phyloP scores from a whole-genome alignment of 78 protist genomes.

The Isochrysis galbana region DNA sequence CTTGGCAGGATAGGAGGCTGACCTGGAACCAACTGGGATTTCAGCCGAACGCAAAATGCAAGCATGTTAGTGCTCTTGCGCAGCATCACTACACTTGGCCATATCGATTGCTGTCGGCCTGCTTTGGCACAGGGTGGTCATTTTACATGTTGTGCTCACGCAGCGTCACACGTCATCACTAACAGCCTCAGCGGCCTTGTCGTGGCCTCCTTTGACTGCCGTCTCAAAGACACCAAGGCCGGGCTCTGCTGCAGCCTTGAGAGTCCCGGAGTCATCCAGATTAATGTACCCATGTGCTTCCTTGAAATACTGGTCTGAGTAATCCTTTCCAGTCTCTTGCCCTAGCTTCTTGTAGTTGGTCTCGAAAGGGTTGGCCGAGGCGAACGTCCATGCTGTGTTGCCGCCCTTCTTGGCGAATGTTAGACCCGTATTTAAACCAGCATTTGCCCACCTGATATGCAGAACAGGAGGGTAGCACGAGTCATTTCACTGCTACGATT shows the following conservation, averaged over 20 bases:
- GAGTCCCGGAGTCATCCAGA: background rate
- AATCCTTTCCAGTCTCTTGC: background rate
- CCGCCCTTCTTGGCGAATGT: background rate
- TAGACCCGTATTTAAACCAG: background rate
- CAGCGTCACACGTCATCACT: no score
- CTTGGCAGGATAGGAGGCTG: no score
- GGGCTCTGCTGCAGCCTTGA: background rate
- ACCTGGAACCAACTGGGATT: no score
- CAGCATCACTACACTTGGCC: no score
- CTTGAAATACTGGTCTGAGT: background rate
- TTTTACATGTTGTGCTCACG: no score
- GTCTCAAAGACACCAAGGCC: background rate
- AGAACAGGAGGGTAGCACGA: no score
- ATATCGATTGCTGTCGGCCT: no score
- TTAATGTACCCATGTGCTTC: background rate
- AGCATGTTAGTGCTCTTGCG: no score
- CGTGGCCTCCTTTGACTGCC: background rate
- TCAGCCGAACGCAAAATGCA: no score
- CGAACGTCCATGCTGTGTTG: background rate
- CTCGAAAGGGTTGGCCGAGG: background rate
- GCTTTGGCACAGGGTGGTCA: no score
- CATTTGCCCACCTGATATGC: background rate
- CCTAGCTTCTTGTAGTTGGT: background rate
- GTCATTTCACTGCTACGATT: no score
- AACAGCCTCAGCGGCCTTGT: background rate